Conservation (phyloP, 2,329 filamentous ascomycete genomes). For the Talaromyces sp. region DNA sequence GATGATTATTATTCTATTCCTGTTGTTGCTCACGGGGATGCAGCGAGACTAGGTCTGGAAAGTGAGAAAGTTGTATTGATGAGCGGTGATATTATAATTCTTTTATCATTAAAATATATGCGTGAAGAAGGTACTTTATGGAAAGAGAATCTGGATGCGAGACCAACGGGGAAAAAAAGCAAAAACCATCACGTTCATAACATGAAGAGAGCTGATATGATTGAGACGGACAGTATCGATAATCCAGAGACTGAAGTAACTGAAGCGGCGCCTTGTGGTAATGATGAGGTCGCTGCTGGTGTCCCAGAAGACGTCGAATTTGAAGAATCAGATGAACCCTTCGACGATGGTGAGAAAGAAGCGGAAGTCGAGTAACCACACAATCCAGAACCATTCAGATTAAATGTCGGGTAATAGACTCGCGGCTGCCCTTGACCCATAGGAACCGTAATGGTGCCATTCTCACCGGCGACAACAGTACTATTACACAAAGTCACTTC, state of each 20-base stretch:
- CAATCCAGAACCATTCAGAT: conserved; percentile 24
- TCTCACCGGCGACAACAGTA: conserved; percentile 20
- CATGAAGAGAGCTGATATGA: background rate
- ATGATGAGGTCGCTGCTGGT: background rate
- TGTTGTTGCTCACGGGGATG: background rate
- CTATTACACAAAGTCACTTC: conserved; percentile 38
- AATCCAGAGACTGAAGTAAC: background rate
- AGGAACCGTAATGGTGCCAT: conserved; percentile 21
- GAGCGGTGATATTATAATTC: background rate
- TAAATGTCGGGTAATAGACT: conserved; percentile 24
- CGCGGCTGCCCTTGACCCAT: conserved; percentile 25
- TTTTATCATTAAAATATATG: background rate
- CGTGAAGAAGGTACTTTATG: background rate
- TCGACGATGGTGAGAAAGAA: background rate
- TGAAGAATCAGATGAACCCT: background rate
- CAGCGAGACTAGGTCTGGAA: background rate
- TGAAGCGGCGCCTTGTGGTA: background rate
- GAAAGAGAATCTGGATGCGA: background rate
- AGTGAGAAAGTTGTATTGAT: background rate
- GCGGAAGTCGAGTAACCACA: conserved; percentile 17
- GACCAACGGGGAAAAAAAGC: background rate
- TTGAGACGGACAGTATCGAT: background rate
- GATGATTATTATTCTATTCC: background rate
- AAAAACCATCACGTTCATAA: background rate
- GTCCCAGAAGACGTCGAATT: background rate